Conservation (phyloP, 768 basidiomycete genomes). For the Mycena galericulata region DNA sequence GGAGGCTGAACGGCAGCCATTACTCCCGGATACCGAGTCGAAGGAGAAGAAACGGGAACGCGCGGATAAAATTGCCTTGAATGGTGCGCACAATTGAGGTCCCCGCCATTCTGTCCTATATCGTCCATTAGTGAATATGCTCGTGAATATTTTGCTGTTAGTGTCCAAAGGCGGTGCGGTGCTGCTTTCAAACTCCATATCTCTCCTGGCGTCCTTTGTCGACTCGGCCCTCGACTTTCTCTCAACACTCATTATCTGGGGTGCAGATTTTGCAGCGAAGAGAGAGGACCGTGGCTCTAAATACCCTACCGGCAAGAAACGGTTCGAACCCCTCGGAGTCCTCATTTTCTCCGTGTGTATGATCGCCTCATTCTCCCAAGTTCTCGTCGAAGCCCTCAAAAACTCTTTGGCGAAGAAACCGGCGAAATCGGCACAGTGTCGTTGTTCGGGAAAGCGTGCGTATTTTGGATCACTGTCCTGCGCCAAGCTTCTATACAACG, state of each 20-base stretch:
- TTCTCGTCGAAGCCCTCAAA: conserved; percentile 30
- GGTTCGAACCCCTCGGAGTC: conserved; percentile 37
- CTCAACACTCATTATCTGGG: conserved; percentile 35
- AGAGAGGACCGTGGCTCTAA: conserved; percentile 25
- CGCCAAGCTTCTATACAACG: not conserved
- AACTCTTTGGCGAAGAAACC: conserved; percentile 25
- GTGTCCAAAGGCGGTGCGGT: conserved; percentile 30
- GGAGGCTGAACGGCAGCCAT: conserved; percentile 29
- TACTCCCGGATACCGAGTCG: conserved; percentile 17
- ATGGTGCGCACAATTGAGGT: conserved; percentile 17
- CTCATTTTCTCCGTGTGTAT: conserved; percentile 37
- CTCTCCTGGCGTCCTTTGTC: conserved; percentile 36
- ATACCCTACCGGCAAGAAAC: conserved; percentile 36
- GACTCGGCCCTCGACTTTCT: conserved; percentile 36
- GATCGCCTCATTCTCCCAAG: conserved; percentile 36
- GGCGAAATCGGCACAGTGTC: conserved; percentile 32
- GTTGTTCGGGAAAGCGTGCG: conserved; percentile 32
- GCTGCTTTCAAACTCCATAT: conserved; percentile 31
- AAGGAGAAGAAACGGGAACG: conserved; percentile 30
- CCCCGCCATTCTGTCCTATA: not conserved
- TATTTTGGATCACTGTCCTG: not conserved
- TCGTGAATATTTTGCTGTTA: conserved; percentile 32
- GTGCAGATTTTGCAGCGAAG: conserved; percentile 31
- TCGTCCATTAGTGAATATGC: conserved; percentile 25
- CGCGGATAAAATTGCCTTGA: conserved; percentile 32